These are phyloP conservation scores for Fagopyrum homotropicum DNA, from an alignment of 148 eudicot genomes.

Conservation along the genomic window DNA sequence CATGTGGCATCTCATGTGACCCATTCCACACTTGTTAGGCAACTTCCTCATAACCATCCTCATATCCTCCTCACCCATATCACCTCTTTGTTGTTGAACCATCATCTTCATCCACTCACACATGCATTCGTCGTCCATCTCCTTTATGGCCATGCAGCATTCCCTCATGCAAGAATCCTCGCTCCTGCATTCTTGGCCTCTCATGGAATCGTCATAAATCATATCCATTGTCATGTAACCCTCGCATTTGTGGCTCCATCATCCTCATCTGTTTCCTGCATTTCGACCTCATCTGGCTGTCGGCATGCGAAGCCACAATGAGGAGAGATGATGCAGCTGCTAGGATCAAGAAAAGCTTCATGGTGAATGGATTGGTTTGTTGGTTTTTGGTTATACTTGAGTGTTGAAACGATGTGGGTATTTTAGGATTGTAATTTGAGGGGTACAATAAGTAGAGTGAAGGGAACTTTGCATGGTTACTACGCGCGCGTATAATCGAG, in stretches of 20 bases:
- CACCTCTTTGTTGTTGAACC: conserved; percentile 15
- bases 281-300: conserved; percentile 11
- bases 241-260: conserved; percentile 24
- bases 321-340: conserved; percentile 7
- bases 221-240: conserved; percentile 20
- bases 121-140: conserved; percentile 23
- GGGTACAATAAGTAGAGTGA: background rate
- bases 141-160: conserved; percentile 29
- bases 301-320: conserved; percentile 8
- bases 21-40: conserved; percentile 21
- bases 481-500: conserved; percentile 15
- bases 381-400: background rate
- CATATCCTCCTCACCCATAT: conserved; percentile 18
- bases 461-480: conserved; percentile 13
- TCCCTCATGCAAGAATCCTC: conserved; percentile 17
- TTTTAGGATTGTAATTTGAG: background rate
- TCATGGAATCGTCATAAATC: conserved; percentile 1
- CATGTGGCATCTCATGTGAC: conserved; percentile 14
- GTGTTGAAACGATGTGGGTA: background rate
- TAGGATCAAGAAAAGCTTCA: conserved; percentile 9
- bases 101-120: conserved; percentile 23
- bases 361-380: background rate
- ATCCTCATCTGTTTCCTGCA: conserved; percentile 26
- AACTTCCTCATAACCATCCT: conserved; percentile 19
- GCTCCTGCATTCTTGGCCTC: conserved; percentile 3